phyloP scores from a whole-genome alignment of 331 rosid genomes.

The Erythrophleum ivorense region DNA sequence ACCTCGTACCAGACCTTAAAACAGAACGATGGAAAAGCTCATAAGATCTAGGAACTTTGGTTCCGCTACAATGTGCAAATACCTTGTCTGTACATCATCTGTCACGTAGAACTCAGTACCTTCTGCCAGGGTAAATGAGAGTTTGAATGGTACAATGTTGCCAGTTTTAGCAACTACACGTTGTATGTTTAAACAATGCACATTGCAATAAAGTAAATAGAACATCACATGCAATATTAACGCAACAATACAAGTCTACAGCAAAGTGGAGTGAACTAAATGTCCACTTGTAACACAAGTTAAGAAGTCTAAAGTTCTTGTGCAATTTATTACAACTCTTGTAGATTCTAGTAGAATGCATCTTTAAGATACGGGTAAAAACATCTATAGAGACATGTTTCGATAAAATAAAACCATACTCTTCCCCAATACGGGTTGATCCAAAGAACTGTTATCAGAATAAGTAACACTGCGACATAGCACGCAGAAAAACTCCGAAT shows the following conservation, averaged over 20 bases:
- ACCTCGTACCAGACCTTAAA: constrained; percentile 35
- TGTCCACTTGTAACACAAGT: not conserved
- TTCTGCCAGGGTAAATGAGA: not conserved
- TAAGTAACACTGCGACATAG: not conserved
- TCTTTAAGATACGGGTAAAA: not conserved
- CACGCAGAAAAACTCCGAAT: constrained; percentile 29
- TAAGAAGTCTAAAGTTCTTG: not conserved
- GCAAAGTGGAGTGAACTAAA: not conserved
- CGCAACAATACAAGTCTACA: not conserved
- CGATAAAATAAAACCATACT: constrained; percentile 21
- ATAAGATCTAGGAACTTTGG: constrained; percentile 4
- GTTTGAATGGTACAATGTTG: not conserved
- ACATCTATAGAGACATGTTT: constrained; percentile 1
- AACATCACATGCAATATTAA: not conserved
- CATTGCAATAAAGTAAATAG: not conserved
- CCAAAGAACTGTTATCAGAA: not conserved
- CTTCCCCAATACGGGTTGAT: constrained; percentile 27
- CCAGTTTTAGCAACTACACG: not conserved
- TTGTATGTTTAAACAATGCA: not conserved
- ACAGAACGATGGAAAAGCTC: not conserved
- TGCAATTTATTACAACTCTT: not conserved
- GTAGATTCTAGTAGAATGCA: not conserved
- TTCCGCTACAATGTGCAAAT: constrained; percentile 44
- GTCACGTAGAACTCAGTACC: not conserved
- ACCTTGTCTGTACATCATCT: constrained; percentile 38